These are phyloP conservation scores for Mentha longifolia DNA, from an alignment of 257 asterid species.

Conservation along the genomic window DNA sequence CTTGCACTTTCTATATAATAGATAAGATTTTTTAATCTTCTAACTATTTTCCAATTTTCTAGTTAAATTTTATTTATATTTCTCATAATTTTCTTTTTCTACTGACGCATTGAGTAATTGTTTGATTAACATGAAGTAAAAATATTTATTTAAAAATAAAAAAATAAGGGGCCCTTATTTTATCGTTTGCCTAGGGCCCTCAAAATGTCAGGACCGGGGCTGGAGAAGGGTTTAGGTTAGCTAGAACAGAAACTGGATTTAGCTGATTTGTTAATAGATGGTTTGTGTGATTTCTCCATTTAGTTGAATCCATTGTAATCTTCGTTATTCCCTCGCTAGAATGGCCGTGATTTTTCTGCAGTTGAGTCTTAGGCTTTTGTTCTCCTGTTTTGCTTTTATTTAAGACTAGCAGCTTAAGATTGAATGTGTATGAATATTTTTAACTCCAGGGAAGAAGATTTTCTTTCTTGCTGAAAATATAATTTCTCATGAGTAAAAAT, in stretches of 20 bases:
- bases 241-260: constrained; percentile 4
- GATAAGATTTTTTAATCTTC: too few relatives aligned
- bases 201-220: too few relatives aligned
- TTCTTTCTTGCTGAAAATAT: not conserved
- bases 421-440: constrained; percentile 5
- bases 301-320: not conserved
- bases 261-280: constrained; percentile 1
- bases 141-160: too few relatives aligned
- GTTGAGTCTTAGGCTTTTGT: constrained; percentile 6
- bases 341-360: not conserved
- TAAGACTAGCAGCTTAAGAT: not conserved
- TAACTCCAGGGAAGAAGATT: not conserved
- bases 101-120: too few relatives aligned
- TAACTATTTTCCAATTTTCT: too few relatives aligned
- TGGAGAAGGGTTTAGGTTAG: constrained; percentile 19
- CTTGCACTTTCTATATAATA: too few relatives aligned
- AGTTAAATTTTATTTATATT: too few relatives aligned
- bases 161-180: too few relatives aligned
- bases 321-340: too few relatives aligned
- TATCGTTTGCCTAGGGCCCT: too few relatives aligned
- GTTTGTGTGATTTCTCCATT: not conserved
- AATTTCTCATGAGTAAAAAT: not conserved
- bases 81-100: too few relatives aligned
- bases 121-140: too few relatives aligned
- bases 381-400: not conserved